Evolutionary conservation across 2,329 filamentous ascomycete species (phyloP), one percentile per base, ranked within the genome.

Genomic region (Rutstroemia sp.): DNA sequence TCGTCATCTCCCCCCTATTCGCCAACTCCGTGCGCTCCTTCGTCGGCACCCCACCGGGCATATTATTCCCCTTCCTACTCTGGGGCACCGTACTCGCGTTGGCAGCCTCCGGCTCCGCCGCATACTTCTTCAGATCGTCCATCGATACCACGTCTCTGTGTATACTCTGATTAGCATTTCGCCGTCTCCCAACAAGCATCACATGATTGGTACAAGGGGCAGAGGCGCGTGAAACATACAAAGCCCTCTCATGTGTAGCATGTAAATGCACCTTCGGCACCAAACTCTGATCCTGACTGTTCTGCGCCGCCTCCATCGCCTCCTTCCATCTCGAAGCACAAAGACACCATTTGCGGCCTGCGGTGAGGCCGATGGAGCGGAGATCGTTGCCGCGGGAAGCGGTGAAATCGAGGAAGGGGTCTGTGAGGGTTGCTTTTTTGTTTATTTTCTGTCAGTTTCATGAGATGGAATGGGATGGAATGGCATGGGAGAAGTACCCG

Each of bases 331-430:
- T 70, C 10, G 69, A 72, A 2, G 80, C 81, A 64, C 82, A 85
- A 5, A 86, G 69, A 68, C 82, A 86, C 80, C 82, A 85, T 67
- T 79, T 81, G 64, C 81, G 83, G 7, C 82, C 81, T 12, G 72
- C 77, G 19, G 73, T 79, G 54, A 85, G 73, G 3, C 81, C 81
- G 19, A 75, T 74, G 5, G 68, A 63, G 23, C 80, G 75, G 37
- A 86, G 71, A 63, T 85, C 79, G 64, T 85, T 85, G 41, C 81
- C 82, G 39, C 75, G 74, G 4, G 74, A 72, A 18, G 81, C 80
- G 34, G 76, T 76, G 71, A 80, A 85, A 65, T 84, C 79, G 37
- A 85, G 78, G 67, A 86, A 86, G 62, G 81, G 77, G 58, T 82
- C 75, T 8, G 79, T 81, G 1, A 86, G 71, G 27, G 80, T 75